These are phyloP conservation scores for Kwoniella pini DNA, from an alignment of 768 basidiomycete genomes.

Conservation along the genomic window DNA sequence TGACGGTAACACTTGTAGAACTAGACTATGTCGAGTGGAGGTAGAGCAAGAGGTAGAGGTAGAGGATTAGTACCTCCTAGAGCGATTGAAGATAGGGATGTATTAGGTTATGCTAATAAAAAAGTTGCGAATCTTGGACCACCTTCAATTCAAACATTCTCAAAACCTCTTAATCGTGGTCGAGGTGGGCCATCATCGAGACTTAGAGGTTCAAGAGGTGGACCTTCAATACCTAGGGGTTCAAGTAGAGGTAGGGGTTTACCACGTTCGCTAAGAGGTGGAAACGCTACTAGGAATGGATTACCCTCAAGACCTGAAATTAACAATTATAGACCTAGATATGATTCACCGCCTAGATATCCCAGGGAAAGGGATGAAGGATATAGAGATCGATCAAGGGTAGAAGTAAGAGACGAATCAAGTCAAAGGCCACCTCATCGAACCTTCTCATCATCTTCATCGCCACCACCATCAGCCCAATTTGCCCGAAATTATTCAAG, in stretches of 20 bases:
- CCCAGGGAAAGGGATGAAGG: background rate
- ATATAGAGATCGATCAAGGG: background rate
- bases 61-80: constrained; percentile 1
- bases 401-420: background rate
- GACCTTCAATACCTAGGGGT: background rate
- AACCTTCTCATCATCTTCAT: background rate
- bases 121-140: constrained; percentile 14
- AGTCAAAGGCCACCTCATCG: background rate
- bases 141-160: constrained; percentile 7
- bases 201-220: constrained; percentile 6
- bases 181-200: background rate
- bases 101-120: constrained; percentile 17
- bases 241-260: background rate
- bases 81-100: constrained; percentile 17
- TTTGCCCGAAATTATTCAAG: background rate
- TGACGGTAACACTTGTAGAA: too few relatives aligned
- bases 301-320: background rate
- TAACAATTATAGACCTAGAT: background rate
- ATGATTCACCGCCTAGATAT: background rate
- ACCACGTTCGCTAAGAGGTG: background rate
- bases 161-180: constrained; percentile 3
- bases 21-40: background rate
- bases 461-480: background rate
- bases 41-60: constrained; percentile 10
- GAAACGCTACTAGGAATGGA: background rate